phyloP scores from a whole-genome alignment of 805 yeast genomes.

The Saccharomycopsis fibuligera region DNA sequence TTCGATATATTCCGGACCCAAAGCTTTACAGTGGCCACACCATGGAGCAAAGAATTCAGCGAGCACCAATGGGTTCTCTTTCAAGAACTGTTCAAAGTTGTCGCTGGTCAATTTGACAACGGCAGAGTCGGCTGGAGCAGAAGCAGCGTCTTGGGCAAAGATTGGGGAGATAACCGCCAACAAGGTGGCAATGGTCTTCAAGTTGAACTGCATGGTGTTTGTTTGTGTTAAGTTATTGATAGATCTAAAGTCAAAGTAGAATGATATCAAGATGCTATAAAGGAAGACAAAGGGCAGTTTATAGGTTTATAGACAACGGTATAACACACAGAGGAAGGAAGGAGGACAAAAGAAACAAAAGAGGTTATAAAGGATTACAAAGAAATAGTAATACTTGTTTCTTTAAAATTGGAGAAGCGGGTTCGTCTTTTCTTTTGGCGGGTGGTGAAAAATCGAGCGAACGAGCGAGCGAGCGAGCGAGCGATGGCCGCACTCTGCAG shows the following conservation, averaged over 20 bases:
- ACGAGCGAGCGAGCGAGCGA: too few relatives aligned
- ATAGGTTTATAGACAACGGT: too few relatives aligned
- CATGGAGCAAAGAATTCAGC: constrained; percentile 94
- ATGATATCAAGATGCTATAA: too few relatives aligned
- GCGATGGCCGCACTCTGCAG: too few relatives aligned
- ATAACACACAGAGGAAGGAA: too few relatives aligned
- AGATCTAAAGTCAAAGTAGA: background rate
- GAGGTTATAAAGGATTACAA: too few relatives aligned
- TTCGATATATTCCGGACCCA: constrained; percentile 72
- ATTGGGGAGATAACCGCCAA: constrained; percentile 31
- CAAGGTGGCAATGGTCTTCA: constrained; percentile 35
- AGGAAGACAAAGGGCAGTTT: too few relatives aligned
- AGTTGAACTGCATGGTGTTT: constrained; percentile 32
- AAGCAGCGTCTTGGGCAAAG: constrained; percentile 45
- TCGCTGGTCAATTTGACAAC: constrained; percentile 73
- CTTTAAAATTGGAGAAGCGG: too few relatives aligned
- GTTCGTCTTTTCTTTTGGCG: too few relatives aligned
- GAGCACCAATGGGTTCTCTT: constrained; percentile 68
- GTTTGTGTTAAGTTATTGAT: background rate
- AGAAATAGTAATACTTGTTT: too few relatives aligned
- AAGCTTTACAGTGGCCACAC: constrained; percentile 93
- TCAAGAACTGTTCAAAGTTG: constrained; percentile 59
- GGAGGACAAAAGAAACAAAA: too few relatives aligned
- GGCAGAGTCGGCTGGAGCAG: constrained; percentile 77
- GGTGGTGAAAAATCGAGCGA: too few relatives aligned